phyloP scores from a whole-genome alignment of 352 stramenopile species.

The Pythium graminicola region DNA sequence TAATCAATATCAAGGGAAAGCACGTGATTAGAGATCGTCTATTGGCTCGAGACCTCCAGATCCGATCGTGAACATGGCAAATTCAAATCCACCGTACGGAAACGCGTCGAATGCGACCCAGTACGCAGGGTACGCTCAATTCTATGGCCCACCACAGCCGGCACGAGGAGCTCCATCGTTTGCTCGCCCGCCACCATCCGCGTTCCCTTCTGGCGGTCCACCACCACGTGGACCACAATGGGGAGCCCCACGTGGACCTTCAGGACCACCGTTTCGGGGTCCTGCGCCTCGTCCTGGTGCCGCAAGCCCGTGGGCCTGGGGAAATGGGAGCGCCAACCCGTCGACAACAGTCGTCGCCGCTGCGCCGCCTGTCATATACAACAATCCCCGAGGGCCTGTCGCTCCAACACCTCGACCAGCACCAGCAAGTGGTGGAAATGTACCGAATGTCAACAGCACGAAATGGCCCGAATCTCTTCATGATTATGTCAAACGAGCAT shows the following conservation, averaged over 20 bases:
- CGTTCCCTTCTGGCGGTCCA: no score
- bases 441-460: slow-evolving; percentile 25
- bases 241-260: slow-evolving; percentile 6
- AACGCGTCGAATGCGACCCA: slow-evolving; percentile 22
- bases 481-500: slow-evolving; percentile 83
- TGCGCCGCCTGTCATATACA: slow-evolving; percentile 47
- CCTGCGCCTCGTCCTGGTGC: slow-evolving; percentile 12
- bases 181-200: slow-evolving; percentile 32
- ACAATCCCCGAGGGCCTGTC: slow-evolving; percentile 7
- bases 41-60: no score
- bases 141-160: slow-evolving; percentile 17
- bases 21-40: no score
- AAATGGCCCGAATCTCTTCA: slow-evolving; percentile 84
- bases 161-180: slow-evolving; percentile 18
- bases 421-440: slow-evolving; percentile 8
- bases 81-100: slow-evolving; percentile 21
- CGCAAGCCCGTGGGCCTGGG: slow-evolving; percentile 63
- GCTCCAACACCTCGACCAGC: slow-evolving; percentile 4
- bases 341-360: slow-evolving; percentile 19
- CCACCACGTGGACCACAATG: slow-evolving; percentile 11
- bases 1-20: no score
- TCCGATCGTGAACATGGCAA: slow-evolving; percentile 12
- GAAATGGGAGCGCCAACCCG: slow-evolving; percentile 32
- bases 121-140: slow-evolving; percentile 21
- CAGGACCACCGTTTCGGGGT: slow-evolving; percentile 17